Evolutionary conservation across 306 rosid species (phyloP), one percentile per base, ranked within the genome.

Genomic region (Senna siamea): DNA sequence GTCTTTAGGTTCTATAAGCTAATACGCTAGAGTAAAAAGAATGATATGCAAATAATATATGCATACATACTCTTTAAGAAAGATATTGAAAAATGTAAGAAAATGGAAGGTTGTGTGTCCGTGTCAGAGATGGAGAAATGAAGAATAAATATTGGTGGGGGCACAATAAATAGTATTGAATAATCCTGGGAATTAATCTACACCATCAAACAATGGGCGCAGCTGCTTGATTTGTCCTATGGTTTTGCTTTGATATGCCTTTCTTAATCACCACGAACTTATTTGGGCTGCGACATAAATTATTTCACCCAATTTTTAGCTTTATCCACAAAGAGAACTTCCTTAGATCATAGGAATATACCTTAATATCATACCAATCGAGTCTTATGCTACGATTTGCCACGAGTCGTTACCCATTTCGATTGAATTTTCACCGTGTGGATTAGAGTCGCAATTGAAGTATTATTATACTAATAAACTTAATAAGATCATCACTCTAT

Each of bases 151-250:
- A 54, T 15, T 72, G 46, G 55, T 51, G 37, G 0, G 22, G 40
- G 38, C 23, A 30, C 44, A 11, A 22, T 32, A 22, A 47, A 34
- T 41, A 70, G 23, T 38, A 10, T 50, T 37, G 44, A 1, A 15
- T 55, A 5, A 38, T 38, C 8, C n/a, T 22, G 13, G 15, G 34
- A 30, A 28, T 72, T 62, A 62, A 38, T 44, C 28, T 6, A 72
- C 46, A 11, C 10, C 38, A 22, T 15, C 66, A 78, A 72, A 64
- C 78, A 44, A 56, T 19, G 78, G 82, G 74, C 68, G 61, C 54
- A 6, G 14, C 69, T 22, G 62, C 63, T 47, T 64, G 55, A 35
- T 62, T 72, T 65, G 14, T 17, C 51, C 65, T 40, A 5, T n/a
- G 30, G 30, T 66, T 78, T 64, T 72, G 51, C 9, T 65, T 20